phyloP scores from a whole-genome alignment of 441 rosid genomes.

The Isatis lusitanica region DNA sequence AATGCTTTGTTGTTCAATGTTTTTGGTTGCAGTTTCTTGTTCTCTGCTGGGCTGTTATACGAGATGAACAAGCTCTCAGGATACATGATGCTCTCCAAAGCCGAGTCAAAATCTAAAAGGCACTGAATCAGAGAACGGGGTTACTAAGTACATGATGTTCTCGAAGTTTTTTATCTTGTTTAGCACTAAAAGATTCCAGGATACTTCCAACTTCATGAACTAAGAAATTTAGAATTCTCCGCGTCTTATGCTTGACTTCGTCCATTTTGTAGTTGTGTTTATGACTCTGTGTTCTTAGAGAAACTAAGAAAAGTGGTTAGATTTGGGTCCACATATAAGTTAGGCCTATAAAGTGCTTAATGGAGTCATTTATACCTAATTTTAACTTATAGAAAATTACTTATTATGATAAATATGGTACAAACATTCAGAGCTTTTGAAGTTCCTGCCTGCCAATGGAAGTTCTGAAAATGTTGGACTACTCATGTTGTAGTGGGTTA shows the following conservation, averaged over 20 bases:
- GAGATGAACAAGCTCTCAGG: conserved; percentile 76
- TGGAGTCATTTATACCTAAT: not conserved
- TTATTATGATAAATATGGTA: not conserved
- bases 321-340: not conserved
- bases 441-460: not conserved
- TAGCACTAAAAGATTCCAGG: not conserved
- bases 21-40: conserved; percentile 61
- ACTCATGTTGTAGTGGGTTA: not conserved
- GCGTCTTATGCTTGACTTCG: not conserved
- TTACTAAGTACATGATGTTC: not conserved
- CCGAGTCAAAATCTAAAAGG: conserved; percentile 64
- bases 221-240: not conserved
- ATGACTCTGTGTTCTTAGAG: not conserved
- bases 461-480: not conserved
- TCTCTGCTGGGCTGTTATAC: conserved; percentile 65
- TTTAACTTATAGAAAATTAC: not conserved
- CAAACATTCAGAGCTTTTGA: not conserved
- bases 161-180: not conserved
- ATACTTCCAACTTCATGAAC: not conserved
- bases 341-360: not conserved
- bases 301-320: not conserved
- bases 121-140: conserved; percentile 32
- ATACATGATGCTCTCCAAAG: conserved; percentile 36
- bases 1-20: not conserved
- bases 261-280: not conserved